A percentile compares a stretch with the other conserved stretches of the same genome.
These are phyloP conservation scores for Exidia glandulosa DNA, from an alignment of 768 basidiomycete genomes.

Conservation along the genomic window DNA sequence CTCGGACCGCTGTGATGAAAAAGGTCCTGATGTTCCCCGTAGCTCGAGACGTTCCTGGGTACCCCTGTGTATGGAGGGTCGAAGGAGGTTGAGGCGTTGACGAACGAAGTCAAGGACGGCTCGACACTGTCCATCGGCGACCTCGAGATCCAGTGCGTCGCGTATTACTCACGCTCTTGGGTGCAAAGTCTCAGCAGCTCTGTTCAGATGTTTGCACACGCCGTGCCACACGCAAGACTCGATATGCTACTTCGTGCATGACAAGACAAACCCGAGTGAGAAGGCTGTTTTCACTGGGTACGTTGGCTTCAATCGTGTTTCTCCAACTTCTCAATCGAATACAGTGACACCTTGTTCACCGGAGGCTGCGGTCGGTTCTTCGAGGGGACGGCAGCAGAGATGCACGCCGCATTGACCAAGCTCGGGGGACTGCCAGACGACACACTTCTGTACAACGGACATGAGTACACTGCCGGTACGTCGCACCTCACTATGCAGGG, in stretches of 20 bases:
- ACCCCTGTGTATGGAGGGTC: constrained; percentile 76
- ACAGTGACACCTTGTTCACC: constrained; percentile 70
- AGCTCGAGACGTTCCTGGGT: constrained; percentile 20
- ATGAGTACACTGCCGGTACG: constrained; percentile 65
- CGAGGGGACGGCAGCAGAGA: constrained; percentile 70
- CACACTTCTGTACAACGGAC: constrained; percentile 79
- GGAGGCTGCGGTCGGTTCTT: constrained; percentile 91
- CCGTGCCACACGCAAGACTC: constrained; percentile 97
- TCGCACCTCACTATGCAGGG: not conserved
- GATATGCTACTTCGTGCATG: constrained; percentile 77
- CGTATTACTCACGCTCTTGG: not conserved
- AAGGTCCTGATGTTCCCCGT: not conserved
- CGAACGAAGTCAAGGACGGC: constrained; percentile 47
- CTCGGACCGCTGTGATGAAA: not conserved
- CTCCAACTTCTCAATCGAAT: not conserved
- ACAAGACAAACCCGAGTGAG: constrained; percentile 33
- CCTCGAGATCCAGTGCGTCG: constrained; percentile 24
- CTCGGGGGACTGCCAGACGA: constrained; percentile 65
- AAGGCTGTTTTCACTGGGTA: constrained; percentile 85
- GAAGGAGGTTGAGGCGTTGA: constrained; percentile 50
- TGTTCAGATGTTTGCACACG: constrained; percentile 74
- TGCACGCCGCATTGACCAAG: constrained; percentile 65
- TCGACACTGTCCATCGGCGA: constrained; percentile 5
- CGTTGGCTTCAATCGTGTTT: constrained; percentile 2
- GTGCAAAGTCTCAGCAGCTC: too few relatives aligned